These are phyloP conservation scores for Zanthoxylum bungeanum DNA, from an alignment of 345 rosid genomes.

Conservation along the genomic window DNA sequence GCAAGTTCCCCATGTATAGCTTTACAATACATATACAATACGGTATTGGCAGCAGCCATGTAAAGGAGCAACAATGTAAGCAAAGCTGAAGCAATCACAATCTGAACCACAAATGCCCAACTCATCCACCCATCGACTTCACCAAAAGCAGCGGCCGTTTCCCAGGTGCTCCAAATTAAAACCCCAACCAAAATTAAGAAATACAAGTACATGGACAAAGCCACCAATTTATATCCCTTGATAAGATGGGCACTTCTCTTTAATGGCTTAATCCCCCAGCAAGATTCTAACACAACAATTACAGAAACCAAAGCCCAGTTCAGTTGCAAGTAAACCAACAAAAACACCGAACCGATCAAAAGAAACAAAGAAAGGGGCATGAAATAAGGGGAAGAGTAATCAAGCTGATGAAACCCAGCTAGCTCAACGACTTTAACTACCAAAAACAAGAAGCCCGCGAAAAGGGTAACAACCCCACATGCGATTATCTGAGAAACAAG, in stretches of 20 bases:
- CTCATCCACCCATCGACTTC: slow-evolving; percentile 35
- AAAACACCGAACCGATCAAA: slow-evolving; percentile 2
- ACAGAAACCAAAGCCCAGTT: slow-evolving; percentile 49
- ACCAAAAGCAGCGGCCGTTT: slow-evolving; percentile 12
- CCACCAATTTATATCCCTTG: slow-evolving; percentile 46
- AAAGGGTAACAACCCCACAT: slow-evolving; percentile 23
- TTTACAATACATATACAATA: slow-evolving; percentile 67
- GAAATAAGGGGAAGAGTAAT: slow-evolving; percentile 34
- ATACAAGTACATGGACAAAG: slow-evolving; percentile 32
- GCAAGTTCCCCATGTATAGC: slow-evolving; percentile 71
- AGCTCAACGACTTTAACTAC: slow-evolving; percentile 23
- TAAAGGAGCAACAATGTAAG: slow-evolving; percentile 33
- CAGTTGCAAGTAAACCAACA: slow-evolving; percentile 35
- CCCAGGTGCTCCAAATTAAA: slow-evolving; percentile 26
- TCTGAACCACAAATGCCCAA: slow-evolving; percentile 38
- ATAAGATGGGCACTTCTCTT: slow-evolving; percentile 50
- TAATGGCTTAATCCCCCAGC: slow-evolving; percentile 64
- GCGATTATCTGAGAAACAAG: slow-evolving; percentile 23
- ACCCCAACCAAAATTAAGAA: slow-evolving; percentile 23
- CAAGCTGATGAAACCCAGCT: slow-evolving; percentile 16
- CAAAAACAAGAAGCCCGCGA: slow-evolving; percentile 24
- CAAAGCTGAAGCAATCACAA: slow-evolving; percentile 40
- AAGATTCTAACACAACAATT: slow-evolving; percentile 60
- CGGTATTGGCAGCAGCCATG: slow-evolving; percentile 45
- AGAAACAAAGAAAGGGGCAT: slow-evolving; percentile 13